Evolutionary conservation across 2,329 filamentous ascomycete species (phyloP).

Genomic region (Rhynchosporium secalis): DNA sequence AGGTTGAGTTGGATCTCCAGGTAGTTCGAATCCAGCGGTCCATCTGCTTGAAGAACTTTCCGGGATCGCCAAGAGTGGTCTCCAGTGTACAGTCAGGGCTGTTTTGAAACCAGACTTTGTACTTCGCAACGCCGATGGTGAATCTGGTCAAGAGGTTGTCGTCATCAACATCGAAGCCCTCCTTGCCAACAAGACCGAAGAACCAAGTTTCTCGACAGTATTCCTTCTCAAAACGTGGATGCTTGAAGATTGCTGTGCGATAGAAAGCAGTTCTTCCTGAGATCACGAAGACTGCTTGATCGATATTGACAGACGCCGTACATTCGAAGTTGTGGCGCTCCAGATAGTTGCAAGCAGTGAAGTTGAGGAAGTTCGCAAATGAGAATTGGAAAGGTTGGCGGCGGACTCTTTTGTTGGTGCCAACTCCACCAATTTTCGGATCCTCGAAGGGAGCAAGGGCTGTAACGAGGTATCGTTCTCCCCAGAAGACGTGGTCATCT

Average conservation of each 20-base stretch:
- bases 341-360: conserved; percentile 59
- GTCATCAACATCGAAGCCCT: conserved; percentile 55
- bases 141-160: conserved; percentile 63
- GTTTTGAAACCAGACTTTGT: conserved; percentile 56
- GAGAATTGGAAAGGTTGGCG: conserved; percentile 37
- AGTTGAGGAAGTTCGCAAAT: conserved; percentile 44
- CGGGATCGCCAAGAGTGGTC: conserved; percentile 52
- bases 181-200: conserved; percentile 43
- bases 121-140: conserved; percentile 48
- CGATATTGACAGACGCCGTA: conserved; percentile 54
- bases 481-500: conserved; percentile 33
- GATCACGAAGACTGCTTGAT: conserved; percentile 59
- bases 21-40: conserved; percentile 59
- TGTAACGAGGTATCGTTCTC: conserved; percentile 22
- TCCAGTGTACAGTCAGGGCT: conserved; percentile 49
- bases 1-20: conserved; percentile 55
- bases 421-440: conserved; percentile 52
- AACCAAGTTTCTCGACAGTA: conserved; percentile 55
- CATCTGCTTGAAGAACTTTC: conserved; percentile 54
- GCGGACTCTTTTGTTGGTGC: conserved; percentile 55
- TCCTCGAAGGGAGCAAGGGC: conserved; percentile 31
- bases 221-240: conserved; percentile 43
- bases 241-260: conserved; percentile 51
- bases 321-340: conserved; percentile 64
- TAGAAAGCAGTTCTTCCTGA: conserved; percentile 56